A percentile compares a stretch with the other conserved stretches of the same genome.
phyloP scores from a whole-genome alignment of 2,329 filamentous ascomycete genomes.

The Alternaria gaisen region DNA sequence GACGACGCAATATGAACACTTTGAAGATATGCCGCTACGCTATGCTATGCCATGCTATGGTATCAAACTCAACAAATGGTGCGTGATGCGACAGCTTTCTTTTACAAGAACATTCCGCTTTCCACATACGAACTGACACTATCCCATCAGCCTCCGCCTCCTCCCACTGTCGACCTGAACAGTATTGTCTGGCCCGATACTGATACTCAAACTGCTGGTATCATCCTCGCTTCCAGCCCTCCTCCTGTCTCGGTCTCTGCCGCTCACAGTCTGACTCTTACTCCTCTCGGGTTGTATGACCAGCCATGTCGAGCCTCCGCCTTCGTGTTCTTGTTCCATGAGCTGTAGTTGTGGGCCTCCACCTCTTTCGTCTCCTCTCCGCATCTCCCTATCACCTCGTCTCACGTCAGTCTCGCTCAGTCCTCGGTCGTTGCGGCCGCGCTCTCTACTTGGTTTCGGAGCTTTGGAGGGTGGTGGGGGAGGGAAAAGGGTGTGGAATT shows the following conservation, averaged over 20 bases:
- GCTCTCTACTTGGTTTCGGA: constrained; percentile 23
- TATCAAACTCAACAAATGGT: constrained; percentile 14
- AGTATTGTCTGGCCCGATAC: constrained; percentile 50
- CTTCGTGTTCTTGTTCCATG: constrained; percentile 47
- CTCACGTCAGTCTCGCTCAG: constrained; percentile 10
- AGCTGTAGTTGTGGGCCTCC: constrained; percentile 43
- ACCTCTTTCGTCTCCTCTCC: constrained; percentile 11
- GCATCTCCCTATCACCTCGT: constrained; percentile 13
- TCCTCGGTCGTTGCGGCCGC: constrained; percentile 25
- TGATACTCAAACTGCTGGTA: constrained; percentile 47
- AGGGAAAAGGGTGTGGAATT: constrained; percentile 40
- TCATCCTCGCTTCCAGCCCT: constrained; percentile 41
- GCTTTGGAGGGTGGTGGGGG: constrained; percentile 40
- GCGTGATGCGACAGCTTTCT: neutral
- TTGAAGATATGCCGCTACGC: constrained; percentile 10
- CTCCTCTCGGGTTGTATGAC: constrained; percentile 49
- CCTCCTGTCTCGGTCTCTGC: constrained; percentile 23
- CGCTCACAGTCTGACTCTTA: constrained; percentile 38
- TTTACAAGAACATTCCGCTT: neutral
- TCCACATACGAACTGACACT: neutral
- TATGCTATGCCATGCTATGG: constrained; percentile 20
- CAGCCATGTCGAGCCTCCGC: constrained; percentile 48
- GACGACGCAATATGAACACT: neutral
- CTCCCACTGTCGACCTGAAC: constrained; percentile 51
- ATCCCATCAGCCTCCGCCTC: constrained; percentile 42